phyloP scores from a whole-genome alignment of 2,329 filamentous ascomycete genomes.

The Exophiala oligosperma region DNA sequence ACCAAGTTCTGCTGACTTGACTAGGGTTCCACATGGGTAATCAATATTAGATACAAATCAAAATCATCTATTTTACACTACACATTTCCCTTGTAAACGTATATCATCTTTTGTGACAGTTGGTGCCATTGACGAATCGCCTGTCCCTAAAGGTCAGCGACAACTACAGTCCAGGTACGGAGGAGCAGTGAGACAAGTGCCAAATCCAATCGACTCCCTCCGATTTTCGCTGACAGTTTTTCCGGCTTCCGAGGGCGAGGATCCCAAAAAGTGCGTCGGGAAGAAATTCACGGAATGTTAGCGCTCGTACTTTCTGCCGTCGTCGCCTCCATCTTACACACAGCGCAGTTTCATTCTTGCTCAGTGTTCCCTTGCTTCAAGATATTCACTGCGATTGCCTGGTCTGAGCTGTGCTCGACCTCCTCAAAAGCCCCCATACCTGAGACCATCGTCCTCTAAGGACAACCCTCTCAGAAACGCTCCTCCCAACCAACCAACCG shows the following conservation, averaged over 20 bases:
- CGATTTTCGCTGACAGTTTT: background rate
- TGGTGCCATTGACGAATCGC: too few species aligned
- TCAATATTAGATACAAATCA: too few species aligned
- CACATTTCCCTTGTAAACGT: too few species aligned
- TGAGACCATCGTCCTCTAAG: too few species aligned
- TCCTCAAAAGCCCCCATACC: background rate
- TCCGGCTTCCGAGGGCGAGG: background rate
- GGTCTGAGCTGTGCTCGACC: constrained; percentile 1
- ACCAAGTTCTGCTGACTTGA: background rate
- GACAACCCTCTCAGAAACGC: background rate
- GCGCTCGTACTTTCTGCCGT: too few species aligned
- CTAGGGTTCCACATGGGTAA: too few species aligned
- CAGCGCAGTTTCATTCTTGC: too few species aligned
- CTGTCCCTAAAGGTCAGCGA: background rate
- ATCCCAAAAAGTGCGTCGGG: background rate
- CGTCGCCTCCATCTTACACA: too few species aligned
- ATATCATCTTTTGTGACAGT: too few species aligned
- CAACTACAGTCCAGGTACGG: background rate
- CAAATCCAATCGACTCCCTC: background rate
- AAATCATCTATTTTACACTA: too few species aligned
- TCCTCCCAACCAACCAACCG: too few species aligned
- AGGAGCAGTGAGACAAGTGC: background rate
- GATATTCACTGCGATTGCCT: background rate
- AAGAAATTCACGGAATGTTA: background rate
- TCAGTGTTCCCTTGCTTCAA: too few species aligned